A percentile compares a stretch with the other conserved stretches of the same genome.
Conservation (phyloP, 164 flowering plant genomes). For the Houttuynia cordata region DNA sequence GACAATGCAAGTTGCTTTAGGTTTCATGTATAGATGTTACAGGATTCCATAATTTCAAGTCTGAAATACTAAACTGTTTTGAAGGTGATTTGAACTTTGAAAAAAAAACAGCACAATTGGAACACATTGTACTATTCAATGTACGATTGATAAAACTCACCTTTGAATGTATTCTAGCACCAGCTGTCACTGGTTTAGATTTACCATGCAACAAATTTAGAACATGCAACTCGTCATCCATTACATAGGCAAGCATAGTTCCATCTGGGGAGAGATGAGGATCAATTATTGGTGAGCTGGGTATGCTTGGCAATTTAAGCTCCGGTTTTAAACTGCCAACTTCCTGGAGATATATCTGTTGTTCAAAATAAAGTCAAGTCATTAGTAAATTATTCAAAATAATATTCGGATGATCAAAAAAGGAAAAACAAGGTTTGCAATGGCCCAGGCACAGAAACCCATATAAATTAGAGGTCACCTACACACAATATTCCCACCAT, state of each 20-base stretch:
- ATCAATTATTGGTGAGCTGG: conserved; percentile 74
- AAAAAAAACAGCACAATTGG: too few relatives aligned
- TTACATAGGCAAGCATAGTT: conserved; percentile 69
- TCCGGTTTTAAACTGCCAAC: conserved; percentile 37
- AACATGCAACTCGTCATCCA: conserved; percentile 60
- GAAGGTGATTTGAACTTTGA: too few relatives aligned
- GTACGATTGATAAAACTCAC: conserved; percentile 26
- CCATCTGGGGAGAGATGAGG: conserved; percentile 93
- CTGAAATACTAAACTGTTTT: too few relatives aligned
- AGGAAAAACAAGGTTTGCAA: too few relatives aligned
- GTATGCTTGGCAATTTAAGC: conserved; percentile 50
- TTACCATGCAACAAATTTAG: conserved; percentile 38
- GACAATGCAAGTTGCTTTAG: too few relatives aligned
- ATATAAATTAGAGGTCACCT: background rate
- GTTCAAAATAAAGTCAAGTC: conserved; percentile 4
- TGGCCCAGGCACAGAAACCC: too few relatives aligned
- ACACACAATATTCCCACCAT: too few relatives aligned
- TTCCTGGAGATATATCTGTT: conserved; percentile 76
- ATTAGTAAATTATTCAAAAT: background rate
- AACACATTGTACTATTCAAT: too few relatives aligned
- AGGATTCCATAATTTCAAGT: too few relatives aligned
- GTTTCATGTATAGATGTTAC: too few relatives aligned
- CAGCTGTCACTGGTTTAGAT: conserved; percentile 48
- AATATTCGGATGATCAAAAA: background rate
- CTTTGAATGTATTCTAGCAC: conserved; percentile 38